A percentile compares a stretch with the other conserved stretches of the same genome.
Conservation (phyloP, 176 grass and related monocot genomes). For the Bonia amplexicaulis region DNA sequence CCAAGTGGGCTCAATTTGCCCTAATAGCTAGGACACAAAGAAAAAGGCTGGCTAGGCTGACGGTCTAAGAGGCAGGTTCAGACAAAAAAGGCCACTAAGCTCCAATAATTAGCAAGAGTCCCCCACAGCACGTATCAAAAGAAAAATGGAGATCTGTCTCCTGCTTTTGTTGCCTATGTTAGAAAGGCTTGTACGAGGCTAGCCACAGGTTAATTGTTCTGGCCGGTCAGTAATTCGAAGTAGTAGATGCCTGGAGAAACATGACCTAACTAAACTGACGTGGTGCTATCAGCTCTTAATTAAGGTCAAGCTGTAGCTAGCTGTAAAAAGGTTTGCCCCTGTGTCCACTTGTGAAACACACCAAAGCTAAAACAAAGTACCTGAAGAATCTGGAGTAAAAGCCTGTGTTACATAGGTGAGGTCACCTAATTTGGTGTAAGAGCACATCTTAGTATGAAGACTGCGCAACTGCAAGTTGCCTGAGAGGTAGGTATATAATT, state of each 20-base stretch:
- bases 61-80: constrained; percentile 35
- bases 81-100: constrained; percentile 35
- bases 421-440: constrained; percentile 18
- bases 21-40: constrained; percentile 48
- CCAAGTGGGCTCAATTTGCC: constrained; percentile 43
- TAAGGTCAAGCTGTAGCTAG: constrained; percentile 12
- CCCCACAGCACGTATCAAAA: constrained; percentile 33
- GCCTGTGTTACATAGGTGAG: constrained; percentile 11
- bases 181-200: constrained; percentile 50
- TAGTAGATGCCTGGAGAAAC: constrained; percentile 36
- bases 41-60: constrained; percentile 34
- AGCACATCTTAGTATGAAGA: constrained; percentile 1
- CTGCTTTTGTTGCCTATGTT: constrained; percentile 33
- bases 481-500: constrained; percentile 15
- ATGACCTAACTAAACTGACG: constrained; percentile 35
- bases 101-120: constrained; percentile 40
- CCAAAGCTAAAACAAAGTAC: constrained; percentile 25
- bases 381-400: constrained; percentile 36
- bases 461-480: constrained; percentile 17
- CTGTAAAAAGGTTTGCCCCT: constrained; percentile 15
- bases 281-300: constrained; percentile 24
- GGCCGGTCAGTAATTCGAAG: constrained; percentile 36
- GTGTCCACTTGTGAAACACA: constrained; percentile 32
- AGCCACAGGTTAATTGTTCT: constrained; percentile 37
- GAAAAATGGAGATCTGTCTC: constrained; percentile 39